Base-by-base conservation (phyloP, 192 early-diverging fungal species). In the Umbelopsis ramanniana region DNA sequence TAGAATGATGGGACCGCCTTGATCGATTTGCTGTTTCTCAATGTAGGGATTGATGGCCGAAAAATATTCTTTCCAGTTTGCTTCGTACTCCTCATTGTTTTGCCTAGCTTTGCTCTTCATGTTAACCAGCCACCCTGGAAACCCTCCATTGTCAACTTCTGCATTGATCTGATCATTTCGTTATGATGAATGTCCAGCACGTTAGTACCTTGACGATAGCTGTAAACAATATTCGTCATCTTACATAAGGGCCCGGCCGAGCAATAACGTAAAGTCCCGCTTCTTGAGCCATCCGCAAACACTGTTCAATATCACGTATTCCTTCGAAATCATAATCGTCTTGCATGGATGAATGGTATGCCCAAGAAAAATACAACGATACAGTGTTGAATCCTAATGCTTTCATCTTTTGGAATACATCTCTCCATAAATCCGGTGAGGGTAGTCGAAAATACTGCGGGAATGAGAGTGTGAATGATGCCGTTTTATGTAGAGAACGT, bases 341-440 rank as follows among this genome's bases (percentile, higher is more conserved):
- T 38, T 29, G 40, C 22, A 33, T 70, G 21, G 74, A 22, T 8
- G 74, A 77, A 66, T 77, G 76, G 26, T 77, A 77, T 19, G 9
- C 76, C 76, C 74, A 77, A 74, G 48, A 21, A 35, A 76, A 55
- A 54, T 77, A 77, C 7, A 77, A 21, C 29, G 57, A 50, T 37
- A 74, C 74, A 9, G 74, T 54, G 50, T 77, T 77, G 29, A 68
- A 78, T 3, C 73, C 73, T 0, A 33, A 40, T 4, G 72, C 73
- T 29, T 75, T 74, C 12, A 77, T n/a, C 60, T 77, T 77, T 37
- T 67, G 24, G 47, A 77, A 68, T 19, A 77, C 48, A 53, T 77
- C 76, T 45, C 19, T 53, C 75, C 75, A 76, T 22, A 76, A 68
- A 45, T 53, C 52, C 12, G 75, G 75, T 19, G 75, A 77, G 4